Percentiles rank a stretch among this genome's conserved stretches.
Evolutionary conservation across 2,329 filamentous ascomycete genomes (phyloP).

Genomic region (Claviceps arundinis): DNA sequence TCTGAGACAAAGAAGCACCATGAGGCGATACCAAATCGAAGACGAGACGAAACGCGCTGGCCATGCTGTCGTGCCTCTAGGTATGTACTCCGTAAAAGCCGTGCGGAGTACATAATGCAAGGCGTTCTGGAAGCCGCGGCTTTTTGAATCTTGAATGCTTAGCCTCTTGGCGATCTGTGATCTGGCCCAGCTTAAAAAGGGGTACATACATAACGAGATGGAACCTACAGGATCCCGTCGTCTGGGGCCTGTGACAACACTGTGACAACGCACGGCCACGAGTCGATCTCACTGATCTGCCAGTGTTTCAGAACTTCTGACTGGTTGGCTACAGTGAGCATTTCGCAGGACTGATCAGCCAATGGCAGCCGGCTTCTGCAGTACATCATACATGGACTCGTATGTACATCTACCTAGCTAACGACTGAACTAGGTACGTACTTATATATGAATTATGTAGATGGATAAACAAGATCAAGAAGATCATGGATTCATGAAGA

Average conservation of each 20-base stretch:
- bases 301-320: constrained; percentile 9
- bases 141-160: background rate
- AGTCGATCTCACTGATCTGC: constrained; percentile 13
- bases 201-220: background rate
- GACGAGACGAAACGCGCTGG: background rate
- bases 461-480: too few relatives aligned
- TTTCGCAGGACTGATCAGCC: too few relatives aligned
- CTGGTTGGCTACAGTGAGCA: background rate
- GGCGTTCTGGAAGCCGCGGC: background rate
- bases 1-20: background rate
- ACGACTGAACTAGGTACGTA: too few relatives aligned
- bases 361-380: too few relatives aligned
- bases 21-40: background rate
- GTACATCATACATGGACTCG: too few relatives aligned
- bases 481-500: too few relatives aligned
- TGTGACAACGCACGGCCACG: background rate
- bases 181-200: background rate
- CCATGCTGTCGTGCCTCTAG: background rate
- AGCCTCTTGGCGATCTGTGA: background rate
- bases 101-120: background rate
- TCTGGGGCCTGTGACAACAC: background rate
- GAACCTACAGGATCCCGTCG: background rate
- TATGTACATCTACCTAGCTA: too few relatives aligned
- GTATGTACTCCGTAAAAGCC: background rate
- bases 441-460: too few relatives aligned